Base-by-base conservation (phyloP, 2,329 filamentous ascomycete genomes). In the Zymoseptoria ardabiliae region DNA sequence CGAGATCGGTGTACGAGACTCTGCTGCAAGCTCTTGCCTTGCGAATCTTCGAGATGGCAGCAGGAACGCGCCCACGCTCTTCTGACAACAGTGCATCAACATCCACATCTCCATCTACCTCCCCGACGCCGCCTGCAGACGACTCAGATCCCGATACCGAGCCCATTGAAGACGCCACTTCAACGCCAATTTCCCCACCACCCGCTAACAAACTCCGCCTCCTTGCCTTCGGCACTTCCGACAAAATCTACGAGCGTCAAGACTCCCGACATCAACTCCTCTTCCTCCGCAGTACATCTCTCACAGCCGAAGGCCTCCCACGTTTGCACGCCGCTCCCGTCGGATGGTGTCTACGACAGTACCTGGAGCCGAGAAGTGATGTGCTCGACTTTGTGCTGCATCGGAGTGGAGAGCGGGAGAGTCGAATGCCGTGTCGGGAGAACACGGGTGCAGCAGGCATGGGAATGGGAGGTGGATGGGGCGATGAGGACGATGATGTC, bases 201-300 rank as follows among this genome's bases (percentile, higher is more conserved):
- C 13, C 35, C 35, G 35, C 35, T 6, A 17, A 45, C 11, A 74
- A 73, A 58, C 71, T 79, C 35, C 73, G 71, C n/a, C 70, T 79
- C 50, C 73, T 79, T 45, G 77, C 77, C 1, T 79, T 78, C 62
- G 78, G 77, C 17, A 72, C 74, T 10, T 77, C 75, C 1, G 76
- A 79, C 61, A 76, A 75, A 54, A 74, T 78, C 13, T 78, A 78
- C 65, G 77, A 78, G 57, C 75, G 77, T 19, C 75, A 78, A 65
- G 77, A 79, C 59, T 74, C 71, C 55, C 71, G 73, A 59, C 78
- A 78, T 60, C 76, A 78, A 60, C 72, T 78, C 60, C 74, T 79
- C 54, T 80, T 76, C 63, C 72, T 78, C 25, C 76, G 77, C 57
- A 77, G 76, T 7, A 73, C 71, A 6, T 73, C 75, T 50, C 61